Conservation (phyloP, 331 rosid species). For the Acacia pycnantha region DNA sequence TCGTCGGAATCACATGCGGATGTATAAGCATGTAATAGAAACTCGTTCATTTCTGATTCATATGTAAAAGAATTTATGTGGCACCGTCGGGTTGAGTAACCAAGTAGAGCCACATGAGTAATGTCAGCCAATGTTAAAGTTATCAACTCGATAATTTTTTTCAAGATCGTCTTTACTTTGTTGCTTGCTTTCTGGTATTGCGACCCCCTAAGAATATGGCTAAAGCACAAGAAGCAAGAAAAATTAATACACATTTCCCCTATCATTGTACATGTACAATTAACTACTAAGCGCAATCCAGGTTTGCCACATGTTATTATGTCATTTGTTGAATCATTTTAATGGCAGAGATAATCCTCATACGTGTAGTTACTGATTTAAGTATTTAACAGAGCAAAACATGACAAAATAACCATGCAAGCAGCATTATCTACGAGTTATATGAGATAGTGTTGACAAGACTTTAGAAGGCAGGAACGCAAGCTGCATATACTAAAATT, state of each 20-base stretch:
- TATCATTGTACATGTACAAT: neutral
- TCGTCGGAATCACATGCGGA: neutral
- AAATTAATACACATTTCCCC: neutral
- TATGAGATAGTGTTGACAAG: neutral
- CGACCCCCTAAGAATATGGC: neutral
- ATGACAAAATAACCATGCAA: neutral
- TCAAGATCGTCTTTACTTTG: constrained; percentile 32
- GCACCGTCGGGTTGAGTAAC: constrained; percentile 19
- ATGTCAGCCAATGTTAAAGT: constrained; percentile 30
- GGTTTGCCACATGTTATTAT: neutral
- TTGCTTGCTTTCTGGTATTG: constrained; percentile 6
- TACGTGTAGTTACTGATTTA: neutral
- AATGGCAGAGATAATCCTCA: neutral
- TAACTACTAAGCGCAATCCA: neutral
- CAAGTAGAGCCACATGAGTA: constrained; percentile 36
- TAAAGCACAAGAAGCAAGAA: neutral
- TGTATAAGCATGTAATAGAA: neutral
- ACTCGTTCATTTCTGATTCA: neutral
- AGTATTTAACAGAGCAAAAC: neutral
- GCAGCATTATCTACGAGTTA: neutral
- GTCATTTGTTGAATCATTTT: neutral
- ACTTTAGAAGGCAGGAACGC: neutral
- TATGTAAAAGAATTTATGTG: neutral
- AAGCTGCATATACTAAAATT: neutral
- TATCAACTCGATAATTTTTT: neutral